Percentiles rank a stretch among this genome's conserved stretches.
These are phyloP conservation scores for Mycena polygramma DNA, from an alignment of 768 basidiomycete genomes.

Conservation along the genomic window DNA sequence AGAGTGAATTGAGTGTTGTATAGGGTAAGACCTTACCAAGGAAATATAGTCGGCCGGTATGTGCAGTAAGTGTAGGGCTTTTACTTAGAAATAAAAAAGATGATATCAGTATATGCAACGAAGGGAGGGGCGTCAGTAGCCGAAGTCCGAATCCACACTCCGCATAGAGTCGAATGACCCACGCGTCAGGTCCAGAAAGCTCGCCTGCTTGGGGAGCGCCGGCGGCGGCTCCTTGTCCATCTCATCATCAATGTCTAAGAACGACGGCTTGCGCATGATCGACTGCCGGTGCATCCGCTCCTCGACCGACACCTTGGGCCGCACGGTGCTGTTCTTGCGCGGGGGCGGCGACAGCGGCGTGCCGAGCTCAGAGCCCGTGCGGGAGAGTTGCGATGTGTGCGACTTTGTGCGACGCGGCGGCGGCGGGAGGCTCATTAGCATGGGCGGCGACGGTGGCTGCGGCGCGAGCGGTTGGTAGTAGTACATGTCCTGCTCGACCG, in stretches of 20 bases:
- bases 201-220: slow-evolving; percentile 46
- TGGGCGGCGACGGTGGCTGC: slow-evolving; percentile 42
- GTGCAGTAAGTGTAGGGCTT: slow-evolving; percentile 31
- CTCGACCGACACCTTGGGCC: slow-evolving; percentile 52
- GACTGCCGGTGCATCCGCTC: slow-evolving; percentile 61
- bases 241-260: slow-evolving; percentile 76
- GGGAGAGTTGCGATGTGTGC: slow-evolving; percentile 41
- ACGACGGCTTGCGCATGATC: slow-evolving; percentile 77
- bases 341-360: slow-evolving; percentile 40
- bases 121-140: slow-evolving; percentile 7
- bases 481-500: slow-evolving; percentile 30
- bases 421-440: slow-evolving; percentile 63
- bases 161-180: slow-evolving; percentile 65
- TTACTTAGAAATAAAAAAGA: slow-evolving; percentile 31
- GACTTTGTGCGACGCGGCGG: slow-evolving; percentile 63
- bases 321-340: slow-evolving; percentile 41
- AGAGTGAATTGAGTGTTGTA: slow-evolving; percentile 11
- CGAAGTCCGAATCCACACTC: slow-evolving; percentile 42
- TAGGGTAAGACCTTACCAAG: neutral
- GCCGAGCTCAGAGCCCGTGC: slow-evolving; percentile 34
- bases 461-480: slow-evolving; percentile 25
- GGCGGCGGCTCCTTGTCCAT: slow-evolving; percentile 48
- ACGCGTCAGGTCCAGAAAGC: slow-evolving; percentile 66
- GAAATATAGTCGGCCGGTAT: slow-evolving; percentile 13
- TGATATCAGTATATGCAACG: slow-evolving; percentile 15